Evolutionary conservation across 805 yeast genomes (phyloP).

Genomic region (Nematodospora valgi): DNA sequence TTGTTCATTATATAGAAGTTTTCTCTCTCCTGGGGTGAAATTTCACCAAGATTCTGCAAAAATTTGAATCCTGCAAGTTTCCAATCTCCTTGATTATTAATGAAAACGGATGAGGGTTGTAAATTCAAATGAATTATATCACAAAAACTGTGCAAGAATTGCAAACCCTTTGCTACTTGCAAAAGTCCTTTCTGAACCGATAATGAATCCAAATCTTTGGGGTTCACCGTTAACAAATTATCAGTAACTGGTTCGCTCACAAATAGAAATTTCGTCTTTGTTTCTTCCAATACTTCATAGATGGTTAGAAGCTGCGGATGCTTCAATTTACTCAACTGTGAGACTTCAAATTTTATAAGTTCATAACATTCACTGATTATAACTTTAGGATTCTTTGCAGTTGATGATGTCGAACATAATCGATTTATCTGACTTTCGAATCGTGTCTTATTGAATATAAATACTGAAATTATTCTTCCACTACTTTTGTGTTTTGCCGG

Average conservation of each 20-base stretch:
- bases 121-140: conserved; percentile 73
- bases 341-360: conserved; percentile 62
- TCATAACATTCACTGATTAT: conserved; percentile 62
- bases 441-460: conserved; percentile 78
- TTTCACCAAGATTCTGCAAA: conserved; percentile 47
- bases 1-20: conserved; percentile 68
- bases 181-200: conserved; percentile 79
- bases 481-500: conserved; percentile 74
- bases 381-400: conserved; percentile 45
- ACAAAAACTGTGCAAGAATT: conserved; percentile 78
- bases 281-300: conserved; percentile 87
- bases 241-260: conserved; percentile 78
- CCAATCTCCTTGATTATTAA: conserved; percentile 91
- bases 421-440: conserved; percentile 53
- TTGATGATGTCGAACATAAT: conserved; percentile 27
- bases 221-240: conserved; percentile 41
- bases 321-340: conserved; percentile 71
- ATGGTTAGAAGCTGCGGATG: conserved; percentile 87
- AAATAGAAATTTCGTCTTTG: conserved; percentile 70
- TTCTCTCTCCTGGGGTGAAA: conserved; percentile 43
- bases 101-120: conserved; percentile 71
- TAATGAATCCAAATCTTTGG: conserved; percentile 55
- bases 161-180: conserved; percentile 72
- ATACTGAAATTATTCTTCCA: conserved; percentile 70
- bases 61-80: conserved; percentile 71